Percentiles rank a stretch among this genome's conserved stretches.
Evolutionary conservation across 345 rosid genomes (phyloP).

Genomic region (Raphanus sativus): DNA sequence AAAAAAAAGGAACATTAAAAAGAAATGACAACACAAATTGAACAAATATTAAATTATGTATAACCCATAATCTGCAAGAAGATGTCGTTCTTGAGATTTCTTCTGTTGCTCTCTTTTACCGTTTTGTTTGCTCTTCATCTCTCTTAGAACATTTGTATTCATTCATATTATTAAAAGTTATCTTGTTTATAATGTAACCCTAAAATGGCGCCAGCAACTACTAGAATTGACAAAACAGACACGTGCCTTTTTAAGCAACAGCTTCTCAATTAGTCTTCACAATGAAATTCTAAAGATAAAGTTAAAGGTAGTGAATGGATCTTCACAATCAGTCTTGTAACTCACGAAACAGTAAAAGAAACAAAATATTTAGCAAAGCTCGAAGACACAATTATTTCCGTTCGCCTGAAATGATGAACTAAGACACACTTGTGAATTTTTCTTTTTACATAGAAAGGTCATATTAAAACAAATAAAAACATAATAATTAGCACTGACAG

Average conservation of each 20-base stretch:
- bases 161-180: background rate
- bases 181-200: background rate
- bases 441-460: background rate
- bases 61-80: background rate
- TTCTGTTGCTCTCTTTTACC: background rate
- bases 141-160: background rate
- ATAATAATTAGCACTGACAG: background rate
- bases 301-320: background rate
- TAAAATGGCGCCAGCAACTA: background rate
- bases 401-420: background rate
- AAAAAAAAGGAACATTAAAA: background rate
- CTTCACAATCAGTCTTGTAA: background rate
- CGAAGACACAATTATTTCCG: background rate
- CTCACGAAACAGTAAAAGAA: background rate
- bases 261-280: background rate
- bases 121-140: background rate
- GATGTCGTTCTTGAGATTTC: background rate
- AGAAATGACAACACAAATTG: background rate
- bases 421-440: background rate
- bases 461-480: constrained; percentile 15
- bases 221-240: background rate
- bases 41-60: background rate
- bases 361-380: background rate
- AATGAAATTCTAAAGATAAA: background rate
- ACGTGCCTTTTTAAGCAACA: background rate